Evolutionary conservation across 2,329 filamentous ascomycete genomes (phyloP).

Genomic region (Alternaria infectoria): DNA sequence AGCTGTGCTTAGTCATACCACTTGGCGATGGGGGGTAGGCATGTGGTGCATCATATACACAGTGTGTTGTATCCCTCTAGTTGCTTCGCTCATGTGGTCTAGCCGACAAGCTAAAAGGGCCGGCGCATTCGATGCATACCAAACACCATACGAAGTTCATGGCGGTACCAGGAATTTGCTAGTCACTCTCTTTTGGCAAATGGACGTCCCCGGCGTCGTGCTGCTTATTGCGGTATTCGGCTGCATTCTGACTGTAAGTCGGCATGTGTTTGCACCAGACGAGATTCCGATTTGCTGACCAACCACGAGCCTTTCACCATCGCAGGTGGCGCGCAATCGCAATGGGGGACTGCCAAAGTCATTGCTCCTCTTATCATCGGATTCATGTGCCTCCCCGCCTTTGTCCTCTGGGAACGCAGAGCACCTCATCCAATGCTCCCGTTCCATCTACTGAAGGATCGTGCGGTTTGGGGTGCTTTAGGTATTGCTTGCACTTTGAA

Average conservation of each 20-base stretch:
- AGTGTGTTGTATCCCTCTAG: slow-evolving; percentile 61
- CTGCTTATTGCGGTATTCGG: slow-evolving; percentile 56
- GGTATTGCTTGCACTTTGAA: slow-evolving; percentile 52
- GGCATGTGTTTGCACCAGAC: not conserved
- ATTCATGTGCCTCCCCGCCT: slow-evolving; percentile 56
- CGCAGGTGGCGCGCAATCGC: slow-evolving; percentile 54
- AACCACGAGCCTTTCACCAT: slow-evolving; percentile 56
- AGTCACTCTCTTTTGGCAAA: slow-evolving; percentile 61
- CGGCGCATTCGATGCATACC: slow-evolving; percentile 56
- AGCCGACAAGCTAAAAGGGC: slow-evolving; percentile 56
- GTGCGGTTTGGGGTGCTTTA: slow-evolving; percentile 68
- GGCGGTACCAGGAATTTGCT: slow-evolving; percentile 46
- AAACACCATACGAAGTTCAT: slow-evolving; percentile 53
- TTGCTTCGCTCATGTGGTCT: slow-evolving; percentile 60
- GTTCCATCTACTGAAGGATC: slow-evolving; percentile 67
- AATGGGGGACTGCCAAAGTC: slow-evolving; percentile 61
- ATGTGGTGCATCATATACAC: slow-evolving; percentile 69
- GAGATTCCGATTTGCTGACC: not conserved
- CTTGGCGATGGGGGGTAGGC: slow-evolving; percentile 67
- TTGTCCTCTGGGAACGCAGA: slow-evolving; percentile 62
- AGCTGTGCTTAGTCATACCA: slow-evolving; percentile 57
- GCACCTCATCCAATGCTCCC: slow-evolving; percentile 63
- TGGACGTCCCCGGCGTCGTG: slow-evolving; percentile 60
- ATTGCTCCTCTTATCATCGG: slow-evolving; percentile 61
- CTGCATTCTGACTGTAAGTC: slow-evolving; percentile 50